These are phyloP conservation scores for Bipolaris gigantea DNA, from an alignment of 2,329 filamentous ascomycete species.

Conservation along the genomic window DNA sequence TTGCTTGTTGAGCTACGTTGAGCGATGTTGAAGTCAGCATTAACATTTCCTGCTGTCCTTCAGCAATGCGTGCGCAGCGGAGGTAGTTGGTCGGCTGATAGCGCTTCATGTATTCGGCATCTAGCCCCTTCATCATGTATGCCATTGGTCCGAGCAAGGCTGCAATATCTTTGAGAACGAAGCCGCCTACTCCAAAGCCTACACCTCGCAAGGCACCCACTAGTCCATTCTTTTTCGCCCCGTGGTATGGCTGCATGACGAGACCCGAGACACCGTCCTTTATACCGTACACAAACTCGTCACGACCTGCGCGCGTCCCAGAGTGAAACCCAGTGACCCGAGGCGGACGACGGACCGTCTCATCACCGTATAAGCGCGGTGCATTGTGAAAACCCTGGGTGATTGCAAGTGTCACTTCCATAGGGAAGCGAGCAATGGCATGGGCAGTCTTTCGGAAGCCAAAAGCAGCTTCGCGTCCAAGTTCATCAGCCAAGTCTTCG, in stretches of 20 bases:
- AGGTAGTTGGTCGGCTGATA: constrained; percentile 58
- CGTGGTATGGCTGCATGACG: constrained; percentile 60
- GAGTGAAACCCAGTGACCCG: constrained; percentile 67
- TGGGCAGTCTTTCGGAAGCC: constrained; percentile 56
- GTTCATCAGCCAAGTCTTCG: constrained; percentile 38
- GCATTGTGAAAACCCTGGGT: constrained; percentile 73
- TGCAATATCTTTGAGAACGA: constrained; percentile 66
- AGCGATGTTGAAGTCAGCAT: constrained; percentile 20
- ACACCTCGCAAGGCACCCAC: constrained; percentile 58
- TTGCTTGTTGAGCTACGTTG: constrained; percentile 5
- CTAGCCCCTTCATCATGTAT: constrained; percentile 65
- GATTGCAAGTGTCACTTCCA: constrained; percentile 63
- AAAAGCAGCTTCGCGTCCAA: constrained; percentile 54
- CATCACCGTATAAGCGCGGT: constrained; percentile 69
- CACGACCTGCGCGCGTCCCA: constrained; percentile 61
- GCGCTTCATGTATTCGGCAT: constrained; percentile 60
- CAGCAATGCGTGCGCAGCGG: constrained; percentile 60
- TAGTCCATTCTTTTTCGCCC: constrained; percentile 58
- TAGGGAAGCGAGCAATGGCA: constrained; percentile 60
- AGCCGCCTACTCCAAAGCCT: constrained; percentile 65
- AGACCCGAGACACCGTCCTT: constrained; percentile 68
- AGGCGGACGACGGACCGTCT: constrained; percentile 65
- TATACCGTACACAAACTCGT: constrained; percentile 65
- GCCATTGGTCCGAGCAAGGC: constrained; percentile 63
- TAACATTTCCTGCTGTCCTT: constrained; percentile 51